Percentiles rank a stretch among this genome's conserved stretches.
These are phyloP conservation scores for Rugonectria rugulosa DNA, from an alignment of 2,329 filamentous ascomycete species.

Conservation along the genomic window DNA sequence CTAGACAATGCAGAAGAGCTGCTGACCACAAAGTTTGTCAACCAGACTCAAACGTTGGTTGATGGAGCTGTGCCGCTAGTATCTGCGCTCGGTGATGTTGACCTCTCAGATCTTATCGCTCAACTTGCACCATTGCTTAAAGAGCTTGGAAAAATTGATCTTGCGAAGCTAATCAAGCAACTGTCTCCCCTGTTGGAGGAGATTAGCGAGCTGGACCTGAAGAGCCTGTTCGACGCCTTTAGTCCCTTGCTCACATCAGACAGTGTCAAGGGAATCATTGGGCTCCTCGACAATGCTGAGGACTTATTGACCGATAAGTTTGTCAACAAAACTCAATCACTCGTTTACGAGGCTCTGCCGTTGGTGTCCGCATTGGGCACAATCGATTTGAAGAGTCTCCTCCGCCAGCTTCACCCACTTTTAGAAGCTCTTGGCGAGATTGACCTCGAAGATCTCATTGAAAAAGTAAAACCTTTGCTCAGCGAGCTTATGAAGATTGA, in stretches of 20 bases:
- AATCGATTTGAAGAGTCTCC: conserved; percentile 46
- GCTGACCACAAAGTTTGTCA: conserved; percentile 39
- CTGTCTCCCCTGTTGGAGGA: conserved; percentile 41
- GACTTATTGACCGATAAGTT: conserved; percentile 42
- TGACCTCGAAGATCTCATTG: conserved; percentile 43
- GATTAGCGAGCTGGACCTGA: conserved; percentile 43
- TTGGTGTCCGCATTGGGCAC: conserved; percentile 45
- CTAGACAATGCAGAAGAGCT: conserved; percentile 41
- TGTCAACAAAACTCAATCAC: conserved; percentile 40
- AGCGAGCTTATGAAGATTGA: conserved; percentile 42
- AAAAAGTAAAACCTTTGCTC: conserved; percentile 41
- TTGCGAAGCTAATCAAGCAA: conserved; percentile 40
- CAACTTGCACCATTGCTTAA: conserved; percentile 42
- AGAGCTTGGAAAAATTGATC: conserved; percentile 41
- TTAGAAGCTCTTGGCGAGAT: conserved; percentile 44
- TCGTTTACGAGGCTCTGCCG: conserved; percentile 47
- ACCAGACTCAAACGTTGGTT: conserved; percentile 39
- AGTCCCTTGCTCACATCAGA: conserved; percentile 44
- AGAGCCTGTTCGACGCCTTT: conserved; percentile 43
- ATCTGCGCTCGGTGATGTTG: conserved; percentile 25
- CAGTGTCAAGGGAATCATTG: conserved; percentile 44
- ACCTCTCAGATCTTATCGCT: conserved; percentile 37
- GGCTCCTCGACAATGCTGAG: conserved; percentile 46
- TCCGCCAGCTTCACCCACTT: conserved; percentile 41
- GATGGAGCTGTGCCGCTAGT: conserved; percentile 39